Base-by-base conservation (phyloP, 1,284 basidiomycete species). In the Lignosus rhinocerotis region DNA sequence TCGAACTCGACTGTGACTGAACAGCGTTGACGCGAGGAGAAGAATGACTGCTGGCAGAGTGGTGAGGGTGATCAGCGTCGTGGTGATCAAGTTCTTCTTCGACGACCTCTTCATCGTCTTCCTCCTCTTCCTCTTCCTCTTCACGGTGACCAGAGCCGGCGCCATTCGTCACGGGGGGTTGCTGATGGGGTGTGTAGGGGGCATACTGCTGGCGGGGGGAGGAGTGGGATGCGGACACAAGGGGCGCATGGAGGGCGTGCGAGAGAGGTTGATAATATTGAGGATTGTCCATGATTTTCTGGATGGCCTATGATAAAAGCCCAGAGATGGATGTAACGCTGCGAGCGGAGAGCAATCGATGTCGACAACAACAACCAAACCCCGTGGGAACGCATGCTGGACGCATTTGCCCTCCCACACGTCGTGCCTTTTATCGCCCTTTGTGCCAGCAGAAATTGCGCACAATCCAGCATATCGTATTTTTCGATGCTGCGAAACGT, bases 261-360 rank as follows among this genome's bases (percentile, higher is more conserved):
- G 88, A 91, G 67, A 91, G 79, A 44, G 88, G 86, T 64, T 89
- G 87, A 75, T 90, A 90, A 68, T 88, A 84, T 71, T 90, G 88
- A 56, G 85, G 84, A 70, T 88, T 87, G 74, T 88, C 87, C 87
- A 88, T 89, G 61, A 66, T 68, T 69, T 67, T 66, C 60, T 60
- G 58, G 59, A 53, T 57, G 60, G 58, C 61, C 59, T 64, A 61
- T 64, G 63, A 61, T 62, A 64, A 63, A 62, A 62, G 60, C 56
- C 62, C 62, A 66, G 66, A 60, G 70, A 64, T 66, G 62, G 66
- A 68, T 66, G 67, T 67, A 68, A 68, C 63, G 65, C 67, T 66
- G 64, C 59, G 63, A 65, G 67, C 65, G 63, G 66, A 62, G 64
- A 62, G 62, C 58, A 65, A 67, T 64, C 60, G 67, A 66, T 61